Conservation (phyloP, 2,329 filamentous ascomycete genomes). For the Xylaria sp. region DNA sequence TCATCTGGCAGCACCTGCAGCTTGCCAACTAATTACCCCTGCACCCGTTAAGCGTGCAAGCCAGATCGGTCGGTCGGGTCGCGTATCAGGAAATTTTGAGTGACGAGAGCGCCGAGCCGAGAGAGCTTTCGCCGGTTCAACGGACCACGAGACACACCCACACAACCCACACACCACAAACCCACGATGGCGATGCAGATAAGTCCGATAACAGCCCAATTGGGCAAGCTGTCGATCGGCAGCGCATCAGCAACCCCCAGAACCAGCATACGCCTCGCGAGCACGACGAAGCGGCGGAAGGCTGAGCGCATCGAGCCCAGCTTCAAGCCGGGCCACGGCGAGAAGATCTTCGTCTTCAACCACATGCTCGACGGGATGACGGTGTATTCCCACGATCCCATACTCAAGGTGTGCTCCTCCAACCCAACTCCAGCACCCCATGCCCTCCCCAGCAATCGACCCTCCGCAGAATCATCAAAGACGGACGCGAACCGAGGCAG, state of each 20-base stretch:
- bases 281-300: conserved; percentile 38
- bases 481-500: too few relatives aligned
- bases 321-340: conserved; percentile 59
- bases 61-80: neutral
- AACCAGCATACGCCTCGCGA: conserved; percentile 56
- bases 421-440: too few relatives aligned
- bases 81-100: conserved; percentile 34
- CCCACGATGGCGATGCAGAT: conserved; percentile 53
- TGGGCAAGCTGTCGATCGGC: conserved; percentile 56
- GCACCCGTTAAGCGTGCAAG: neutral
- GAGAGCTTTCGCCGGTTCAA: conserved; percentile 24
- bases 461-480: too few relatives aligned
- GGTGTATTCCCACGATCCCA: conserved; percentile 62
- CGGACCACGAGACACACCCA: conserved; percentile 7
- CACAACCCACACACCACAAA: conserved; percentile 12
- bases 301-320: conserved; percentile 34
- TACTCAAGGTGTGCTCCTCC: conserved; percentile 55
- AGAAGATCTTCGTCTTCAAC: conserved; percentile 67
- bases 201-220: conserved; percentile 50
- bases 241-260: conserved; percentile 42
- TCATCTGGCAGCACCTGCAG: conserved; percentile 15
- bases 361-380: conserved; percentile 63
- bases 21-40: neutral
- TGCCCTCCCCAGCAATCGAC: too few relatives aligned
- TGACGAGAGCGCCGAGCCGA: conserved; percentile 9